Evolutionary conservation across 2,329 filamentous ascomycete species (phyloP).

Genomic region (Incumbomyces lentus): DNA sequence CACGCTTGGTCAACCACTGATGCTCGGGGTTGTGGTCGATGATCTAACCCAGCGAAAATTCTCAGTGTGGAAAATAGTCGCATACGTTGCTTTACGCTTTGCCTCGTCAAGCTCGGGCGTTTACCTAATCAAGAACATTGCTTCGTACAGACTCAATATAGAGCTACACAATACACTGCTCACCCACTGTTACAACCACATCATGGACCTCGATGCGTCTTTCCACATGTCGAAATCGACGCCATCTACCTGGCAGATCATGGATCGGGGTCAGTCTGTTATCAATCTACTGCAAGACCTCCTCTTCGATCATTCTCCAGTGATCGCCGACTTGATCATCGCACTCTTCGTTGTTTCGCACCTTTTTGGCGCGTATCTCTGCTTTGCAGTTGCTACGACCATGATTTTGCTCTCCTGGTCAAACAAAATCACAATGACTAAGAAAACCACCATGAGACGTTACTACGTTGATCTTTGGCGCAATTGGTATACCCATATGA

Average conservation of each 20-base stretch:
- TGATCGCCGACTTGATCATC: slow-evolving; percentile 50
- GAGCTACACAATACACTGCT: slow-evolving; percentile 49
- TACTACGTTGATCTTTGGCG: slow-evolving; percentile 29
- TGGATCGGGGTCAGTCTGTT: slow-evolving; percentile 53
- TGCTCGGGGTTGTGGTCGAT: slow-evolving; percentile 70
- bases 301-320: slow-evolving; percentile 51
- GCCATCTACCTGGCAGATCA: slow-evolving; percentile 53
- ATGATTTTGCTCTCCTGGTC: slow-evolving; percentile 44
- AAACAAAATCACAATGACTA: slow-evolving; percentile 30
- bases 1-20: slow-evolving; percentile 68
- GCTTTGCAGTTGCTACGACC: slow-evolving; percentile 38
- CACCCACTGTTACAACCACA: slow-evolving; percentile 53
- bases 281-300: slow-evolving; percentile 50
- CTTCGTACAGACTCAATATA: slow-evolving; percentile 47
- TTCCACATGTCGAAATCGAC: slow-evolving; percentile 58
- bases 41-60: slow-evolving; percentile 44
- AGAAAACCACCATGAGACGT: slow-evolving; percentile 32
- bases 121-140: slow-evolving; percentile 38
- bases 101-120: slow-evolving; percentile 44
- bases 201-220: slow-evolving; percentile 60
- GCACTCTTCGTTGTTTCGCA: slow-evolving; percentile 48
- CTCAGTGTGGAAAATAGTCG: slow-evolving; percentile 44
- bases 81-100: slow-evolving; percentile 42
- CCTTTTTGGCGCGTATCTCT: slow-evolving; percentile 54
- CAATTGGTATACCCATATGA: slow-evolving; percentile 38